Conservation (phyloP, 1,284 basidiomycete species). For the Ceratobasidium sp. region DNA sequence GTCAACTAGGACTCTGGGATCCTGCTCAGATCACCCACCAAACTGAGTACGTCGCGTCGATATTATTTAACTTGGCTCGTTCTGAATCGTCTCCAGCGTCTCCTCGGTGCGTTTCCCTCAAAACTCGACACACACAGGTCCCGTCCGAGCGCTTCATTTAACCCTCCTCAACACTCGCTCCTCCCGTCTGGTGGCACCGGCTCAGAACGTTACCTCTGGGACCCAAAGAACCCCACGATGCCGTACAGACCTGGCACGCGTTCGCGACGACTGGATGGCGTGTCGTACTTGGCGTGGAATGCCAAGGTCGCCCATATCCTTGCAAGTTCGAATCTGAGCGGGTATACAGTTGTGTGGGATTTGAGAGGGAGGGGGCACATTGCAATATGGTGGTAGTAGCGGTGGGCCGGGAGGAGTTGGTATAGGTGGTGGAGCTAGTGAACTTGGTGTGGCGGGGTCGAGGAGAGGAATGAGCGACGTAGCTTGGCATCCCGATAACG, state of each 20-base stretch:
- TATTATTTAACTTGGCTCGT: background rate
- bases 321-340: constrained; percentile 92
- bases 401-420: constrained; percentile 83
- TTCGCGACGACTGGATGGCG: constrained; percentile 92
- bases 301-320: constrained; percentile 93
- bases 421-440: constrained; percentile 67
- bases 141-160: constrained; percentile 96
- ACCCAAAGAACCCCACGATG: constrained; percentile 81
- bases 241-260: constrained; percentile 84
- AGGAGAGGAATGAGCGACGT: constrained; percentile 95
- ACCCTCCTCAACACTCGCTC: constrained; percentile 88
- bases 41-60: background rate
- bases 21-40: constrained; percentile 82
- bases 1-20: constrained; percentile 95
- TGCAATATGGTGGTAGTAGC: constrained; percentile 86
- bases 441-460: constrained; percentile 78
- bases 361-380: constrained; percentile 91
- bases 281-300: constrained; percentile 97
- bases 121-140: constrained; percentile 90
- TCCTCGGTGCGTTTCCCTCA: constrained; percentile 56
- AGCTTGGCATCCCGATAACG: constrained; percentile 97
- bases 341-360: constrained; percentile 99
- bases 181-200: constrained; percentile 90
- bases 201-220: constrained; percentile 91
- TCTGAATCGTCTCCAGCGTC: background rate